Percentiles rank a stretch among this genome's conserved stretches.
These are phyloP conservation scores for Stephanodiscus triporus DNA, from an alignment of 108 stramenopile genomes.

Conservation along the genomic window DNA sequence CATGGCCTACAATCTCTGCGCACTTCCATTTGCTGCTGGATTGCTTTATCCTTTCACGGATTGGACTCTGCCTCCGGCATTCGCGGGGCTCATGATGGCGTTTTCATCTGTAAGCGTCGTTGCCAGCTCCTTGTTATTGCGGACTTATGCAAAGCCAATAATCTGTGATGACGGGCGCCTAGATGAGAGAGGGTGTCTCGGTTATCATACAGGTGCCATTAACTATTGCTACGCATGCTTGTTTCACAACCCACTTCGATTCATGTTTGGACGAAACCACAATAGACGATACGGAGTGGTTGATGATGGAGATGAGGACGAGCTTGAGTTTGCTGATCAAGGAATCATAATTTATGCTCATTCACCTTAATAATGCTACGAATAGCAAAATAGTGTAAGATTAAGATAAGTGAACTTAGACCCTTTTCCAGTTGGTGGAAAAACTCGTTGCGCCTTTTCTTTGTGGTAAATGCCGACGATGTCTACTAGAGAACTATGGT, in stretches of 20 bases:
- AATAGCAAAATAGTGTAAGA: no score
- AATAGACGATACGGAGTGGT: constrained; percentile 8
- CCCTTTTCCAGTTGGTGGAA: no score
- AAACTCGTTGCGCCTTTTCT: no score
- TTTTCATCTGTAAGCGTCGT: constrained; percentile 91
- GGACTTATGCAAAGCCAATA: constrained; percentile 70
- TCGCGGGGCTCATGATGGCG: constrained; percentile 95
- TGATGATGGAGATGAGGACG: constrained; percentile 10
- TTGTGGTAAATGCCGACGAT: no score
- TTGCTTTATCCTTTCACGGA: constrained; percentile 88
- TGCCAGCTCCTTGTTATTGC: constrained; percentile 72
- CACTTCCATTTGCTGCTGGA: constrained; percentile 96
- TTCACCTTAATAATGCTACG: no score
- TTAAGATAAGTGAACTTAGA: no score
- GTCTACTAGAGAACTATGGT: no score
- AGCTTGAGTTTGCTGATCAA: constrained; percentile 10
- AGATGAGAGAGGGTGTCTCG: constrained; percentile 43
- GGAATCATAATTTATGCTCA: not conserved
- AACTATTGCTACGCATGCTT: constrained; percentile 24
- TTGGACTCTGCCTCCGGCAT: constrained; percentile 85
- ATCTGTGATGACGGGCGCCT: constrained; percentile 58
- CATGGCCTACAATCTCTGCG: constrained; percentile 93
- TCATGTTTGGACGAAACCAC: constrained; percentile 1
- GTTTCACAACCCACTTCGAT: constrained; percentile 21
- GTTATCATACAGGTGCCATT: constrained; percentile 25